phyloP scores from a whole-genome alignment of 192 early-diverging fungal species.

The Coemansia reversa region DNA sequence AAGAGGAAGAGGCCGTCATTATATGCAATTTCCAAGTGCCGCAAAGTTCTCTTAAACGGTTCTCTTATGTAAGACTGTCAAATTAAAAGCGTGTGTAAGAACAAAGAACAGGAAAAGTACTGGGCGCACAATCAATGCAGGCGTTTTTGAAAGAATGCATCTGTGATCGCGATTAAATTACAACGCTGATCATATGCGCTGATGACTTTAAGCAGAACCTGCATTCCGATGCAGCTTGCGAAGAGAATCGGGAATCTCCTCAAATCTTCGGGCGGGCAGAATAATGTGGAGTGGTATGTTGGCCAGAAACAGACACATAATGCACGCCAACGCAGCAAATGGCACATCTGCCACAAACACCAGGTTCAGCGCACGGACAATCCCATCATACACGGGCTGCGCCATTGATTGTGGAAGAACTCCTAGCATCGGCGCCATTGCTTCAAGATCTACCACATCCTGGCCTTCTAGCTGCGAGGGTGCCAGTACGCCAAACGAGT shows the following conservation, averaged over 20 bases:
- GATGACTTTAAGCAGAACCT: background rate
- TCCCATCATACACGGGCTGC: constrained; percentile 24
- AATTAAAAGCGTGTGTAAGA: background rate
- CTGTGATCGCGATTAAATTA: background rate
- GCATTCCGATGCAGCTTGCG: constrained; percentile 16
- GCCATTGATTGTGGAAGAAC: constrained; percentile 19
- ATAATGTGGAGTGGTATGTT: constrained; percentile 44
- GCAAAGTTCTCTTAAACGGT: background rate
- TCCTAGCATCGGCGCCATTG: constrained; percentile 38
- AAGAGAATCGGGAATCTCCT: constrained; percentile 33
- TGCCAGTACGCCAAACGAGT: constrained; percentile 20
- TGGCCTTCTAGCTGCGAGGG: constrained; percentile 17
- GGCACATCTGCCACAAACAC: constrained; percentile 51
- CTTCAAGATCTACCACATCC: constrained; percentile 37
- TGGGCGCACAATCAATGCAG: background rate
- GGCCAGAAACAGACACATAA: constrained; percentile 35
- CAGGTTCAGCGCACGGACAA: constrained; percentile 38
- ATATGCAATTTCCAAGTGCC: background rate
- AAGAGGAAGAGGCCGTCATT: constrained; percentile 43
- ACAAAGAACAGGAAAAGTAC: background rate
- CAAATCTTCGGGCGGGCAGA: constrained; percentile 18
- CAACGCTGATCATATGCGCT: background rate
- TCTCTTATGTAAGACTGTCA: background rate
- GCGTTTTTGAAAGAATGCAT: background rate
- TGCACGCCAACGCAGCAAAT: constrained; percentile 44